Conservation (phyloP, 2,329 filamentous ascomycete species). For the Fusarium sp. region DNA sequence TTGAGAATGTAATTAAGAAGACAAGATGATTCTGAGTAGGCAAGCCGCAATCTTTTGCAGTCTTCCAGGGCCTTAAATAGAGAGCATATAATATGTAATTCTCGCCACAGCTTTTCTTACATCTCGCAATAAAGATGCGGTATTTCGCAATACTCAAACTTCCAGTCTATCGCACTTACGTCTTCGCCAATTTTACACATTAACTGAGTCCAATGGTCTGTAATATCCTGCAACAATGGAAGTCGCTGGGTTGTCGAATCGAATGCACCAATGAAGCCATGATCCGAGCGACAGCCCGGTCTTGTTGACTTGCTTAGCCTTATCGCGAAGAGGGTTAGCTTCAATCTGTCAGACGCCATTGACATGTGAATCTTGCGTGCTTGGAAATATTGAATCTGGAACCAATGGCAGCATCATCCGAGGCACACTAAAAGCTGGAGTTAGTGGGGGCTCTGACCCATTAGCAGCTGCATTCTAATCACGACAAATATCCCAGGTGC, state of each 20-base stretch:
- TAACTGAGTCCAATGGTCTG: not conserved
- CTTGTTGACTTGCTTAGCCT: not conserved
- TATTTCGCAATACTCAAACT: not conserved
- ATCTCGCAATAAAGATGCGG: not conserved
- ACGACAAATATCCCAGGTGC: no score
- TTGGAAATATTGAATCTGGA: not conserved
- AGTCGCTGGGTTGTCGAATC: not conserved
- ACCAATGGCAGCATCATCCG: constrained; percentile 3
- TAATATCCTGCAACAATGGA: not conserved
- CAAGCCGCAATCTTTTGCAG: not conserved
- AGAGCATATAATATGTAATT: not conserved
- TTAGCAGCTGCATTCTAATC: no score
- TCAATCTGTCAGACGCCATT: not conserved
- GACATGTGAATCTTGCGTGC: constrained; percentile 9
- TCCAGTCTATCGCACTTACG: not conserved
- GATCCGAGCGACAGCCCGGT: constrained; percentile 7
- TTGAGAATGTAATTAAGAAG: not conserved
- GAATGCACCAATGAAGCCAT: not conserved
- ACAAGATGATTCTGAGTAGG: not conserved
- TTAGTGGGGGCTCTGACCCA: not conserved
- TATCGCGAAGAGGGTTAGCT: not conserved
- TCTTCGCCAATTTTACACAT: not conserved
- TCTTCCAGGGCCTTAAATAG: not conserved
- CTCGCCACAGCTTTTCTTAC: not conserved
- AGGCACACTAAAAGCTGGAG: not conserved